These are phyloP conservation scores for Rhynchosporium secalis DNA, from an alignment of 2,329 filamentous ascomycete species.

Conservation along the genomic window DNA sequence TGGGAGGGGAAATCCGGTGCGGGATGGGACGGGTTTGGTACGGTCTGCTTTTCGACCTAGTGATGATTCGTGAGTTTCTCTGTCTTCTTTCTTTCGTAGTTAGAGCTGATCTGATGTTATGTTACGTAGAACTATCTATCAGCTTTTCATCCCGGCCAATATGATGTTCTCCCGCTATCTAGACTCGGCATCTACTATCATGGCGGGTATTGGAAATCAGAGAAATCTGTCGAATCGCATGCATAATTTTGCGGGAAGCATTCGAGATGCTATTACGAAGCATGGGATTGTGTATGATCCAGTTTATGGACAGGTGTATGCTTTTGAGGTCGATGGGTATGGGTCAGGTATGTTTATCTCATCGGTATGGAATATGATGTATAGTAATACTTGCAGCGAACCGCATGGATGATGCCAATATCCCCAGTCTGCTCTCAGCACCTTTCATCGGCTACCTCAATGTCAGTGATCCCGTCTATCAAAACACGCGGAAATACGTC, in stretches of 20 bases:
- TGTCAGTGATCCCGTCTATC: slow-evolving; percentile 64
- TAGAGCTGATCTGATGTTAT: background rate
- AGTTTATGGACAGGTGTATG: slow-evolving; percentile 67
- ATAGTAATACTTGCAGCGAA: slow-evolving; percentile 41
- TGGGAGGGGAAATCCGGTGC: slow-evolving; percentile 79
- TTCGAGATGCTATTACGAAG: slow-evolving; percentile 66
- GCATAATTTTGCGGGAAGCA: slow-evolving; percentile 58
- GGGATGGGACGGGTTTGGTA: slow-evolving; percentile 72
- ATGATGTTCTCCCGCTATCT: slow-evolving; percentile 76
- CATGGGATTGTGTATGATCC: slow-evolving; percentile 69
- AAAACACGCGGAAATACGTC: slow-evolving; percentile 78
- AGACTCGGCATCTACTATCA: slow-evolving; percentile 51
- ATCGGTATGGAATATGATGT: background rate
- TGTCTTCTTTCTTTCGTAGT: background rate
- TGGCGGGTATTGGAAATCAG: slow-evolving; percentile 50
- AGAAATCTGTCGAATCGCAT: slow-evolving; percentile 57
- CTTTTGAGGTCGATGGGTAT: slow-evolving; percentile 76
- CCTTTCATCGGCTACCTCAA: slow-evolving; percentile 64
- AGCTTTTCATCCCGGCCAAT: slow-evolving; percentile 87
- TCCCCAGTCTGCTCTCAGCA: slow-evolving; percentile 64
- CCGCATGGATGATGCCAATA: slow-evolving; percentile 73
- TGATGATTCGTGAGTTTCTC: slow-evolving; percentile 66
- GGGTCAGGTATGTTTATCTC: slow-evolving; percentile 48
- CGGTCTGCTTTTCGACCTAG: slow-evolving; percentile 87
- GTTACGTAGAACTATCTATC: slow-evolving; percentile 59